Base-by-base conservation (phyloP, 2,329 filamentous ascomycete genomes). In the Exophiala bonariae region DNA sequence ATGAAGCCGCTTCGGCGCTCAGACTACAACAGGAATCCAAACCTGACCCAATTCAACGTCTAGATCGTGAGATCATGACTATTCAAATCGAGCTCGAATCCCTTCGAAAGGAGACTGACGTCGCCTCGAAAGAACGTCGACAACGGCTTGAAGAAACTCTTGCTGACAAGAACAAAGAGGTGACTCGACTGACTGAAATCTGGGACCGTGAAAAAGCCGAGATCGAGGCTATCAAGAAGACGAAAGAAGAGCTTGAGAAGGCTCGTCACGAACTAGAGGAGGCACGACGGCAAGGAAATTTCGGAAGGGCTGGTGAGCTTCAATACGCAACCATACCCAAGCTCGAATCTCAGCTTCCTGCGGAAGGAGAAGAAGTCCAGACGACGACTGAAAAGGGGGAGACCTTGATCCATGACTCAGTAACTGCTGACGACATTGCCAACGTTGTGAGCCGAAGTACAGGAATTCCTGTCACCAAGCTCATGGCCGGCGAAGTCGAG, bases 11-110 rank as follows among this genome's bases (percentile, higher is more conserved):
- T 1, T 95, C 88, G 50, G 89, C 90, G 17, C 74, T 97, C 8
- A 83, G 95, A 35, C 71, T 97, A 23, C 92, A 97, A 63, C 93
- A 97, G 68, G 93, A 99, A 67, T 96, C 89, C 59, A 97, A 96
- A 60, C 93, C 93, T 0, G 93, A 97, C 59, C 84, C 92, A 7
- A 96, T 99, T 26, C 89, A 95, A 72, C 83, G 86, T 41, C 80
- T 97, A 1, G 92, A 97, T 61, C 87, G 95, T 52, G 89, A 91
- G 61, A 96, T 97, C 50, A 95, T 96, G 82, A 97, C 92, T 0
- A 89, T 97, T 11, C 92, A 96, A 63, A 97, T 99, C 54, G 92
- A 99, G 66, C 77, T 97, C 1, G 93, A 97, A 65, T 96, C 90
- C 52, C 71, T 99, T 33, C 82, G 92, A 41, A 97, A 97, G 61